A percentile compares a stretch with the other conserved stretches of the same genome.
Evolutionary conservation across 169 alveolate species (phyloP).

Genomic region (Amoebophrya sp.): DNA sequence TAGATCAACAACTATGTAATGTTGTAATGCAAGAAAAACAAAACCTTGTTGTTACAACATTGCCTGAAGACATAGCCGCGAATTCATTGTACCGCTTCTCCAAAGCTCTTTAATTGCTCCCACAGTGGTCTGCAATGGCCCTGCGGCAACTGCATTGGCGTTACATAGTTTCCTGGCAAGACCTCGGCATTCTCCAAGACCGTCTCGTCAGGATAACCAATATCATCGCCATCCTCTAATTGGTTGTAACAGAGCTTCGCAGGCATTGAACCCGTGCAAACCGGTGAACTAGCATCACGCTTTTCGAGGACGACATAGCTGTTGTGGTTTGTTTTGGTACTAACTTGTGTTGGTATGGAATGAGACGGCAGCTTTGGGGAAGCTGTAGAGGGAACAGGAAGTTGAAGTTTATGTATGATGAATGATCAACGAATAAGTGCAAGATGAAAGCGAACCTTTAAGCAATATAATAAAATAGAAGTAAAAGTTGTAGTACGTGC

Average conservation of each 20-base stretch:
- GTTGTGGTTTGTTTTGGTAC: background rate
- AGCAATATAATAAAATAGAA: background rate
- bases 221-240: constrained; percentile 47
- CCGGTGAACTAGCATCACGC: background rate
- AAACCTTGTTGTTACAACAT: too few relatives aligned
- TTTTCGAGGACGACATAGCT: background rate
- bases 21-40: too few relatives aligned
- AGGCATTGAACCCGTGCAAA: background rate
- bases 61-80: too few relatives aligned
- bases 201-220: constrained; percentile 48
- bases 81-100: background rate
- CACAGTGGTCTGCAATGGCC: background rate
- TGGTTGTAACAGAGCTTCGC: background rate
- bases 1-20: too few relatives aligned
- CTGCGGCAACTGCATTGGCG: background rate
- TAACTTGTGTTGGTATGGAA: constrained; percentile 13
- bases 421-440: background rate
- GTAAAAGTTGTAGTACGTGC: too few relatives aligned
- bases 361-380: background rate
- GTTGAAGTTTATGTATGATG: constrained; percentile 26
- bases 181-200: constrained; percentile 39
- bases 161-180: background rate
- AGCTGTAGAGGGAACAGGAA: constrained; percentile 27
- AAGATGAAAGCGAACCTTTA: background rate
- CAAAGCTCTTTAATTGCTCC: background rate